phyloP scores from a whole-genome alignment of 2,329 filamentous ascomycete species.

The Aspergillus luchuensis region DNA sequence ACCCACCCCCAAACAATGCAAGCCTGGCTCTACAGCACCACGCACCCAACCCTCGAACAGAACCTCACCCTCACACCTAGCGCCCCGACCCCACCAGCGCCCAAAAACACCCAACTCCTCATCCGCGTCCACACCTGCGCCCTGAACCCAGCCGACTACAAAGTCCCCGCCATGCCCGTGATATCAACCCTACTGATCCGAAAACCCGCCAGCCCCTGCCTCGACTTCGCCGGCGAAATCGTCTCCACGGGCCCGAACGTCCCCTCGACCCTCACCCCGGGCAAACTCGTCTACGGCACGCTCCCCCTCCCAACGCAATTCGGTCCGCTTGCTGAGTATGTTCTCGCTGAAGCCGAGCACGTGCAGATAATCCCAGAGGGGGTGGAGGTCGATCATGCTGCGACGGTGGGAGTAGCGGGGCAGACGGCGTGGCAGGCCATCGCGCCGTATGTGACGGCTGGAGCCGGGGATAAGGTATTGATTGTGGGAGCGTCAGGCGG shows the following conservation, averaged over 20 bases:
- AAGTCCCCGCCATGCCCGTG: conserved; percentile 56
- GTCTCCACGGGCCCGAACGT: conserved; percentile 38
- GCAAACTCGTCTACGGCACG: conserved; percentile 52
- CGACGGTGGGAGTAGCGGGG: conserved; percentile 50
- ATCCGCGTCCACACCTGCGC: conserved; percentile 57
- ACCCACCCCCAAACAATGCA: conserved; percentile 49
- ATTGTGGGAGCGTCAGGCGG: conserved; percentile 68
- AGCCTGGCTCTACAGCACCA: conserved; percentile 59
- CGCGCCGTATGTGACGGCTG: conserved; percentile 46
- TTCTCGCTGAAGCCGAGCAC: conserved; percentile 35
- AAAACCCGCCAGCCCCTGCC: conserved; percentile 51
- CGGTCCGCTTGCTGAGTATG: conserved; percentile 51
- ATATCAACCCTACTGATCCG: conserved; percentile 44
- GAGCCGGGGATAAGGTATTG: conserved; percentile 59
- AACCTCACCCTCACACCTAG: conserved; percentile 52
- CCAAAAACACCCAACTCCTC: conserved; percentile 53
- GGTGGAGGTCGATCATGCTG: conserved; percentile 46
- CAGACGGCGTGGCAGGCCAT: conserved; percentile 54
- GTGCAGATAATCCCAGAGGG: conserved; percentile 48
- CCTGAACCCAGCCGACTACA: conserved; percentile 68
- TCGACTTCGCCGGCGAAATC: conserved; percentile 54
- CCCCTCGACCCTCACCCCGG: conserved; percentile 33
- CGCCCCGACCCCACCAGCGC: conserved; percentile 45
- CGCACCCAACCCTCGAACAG: conserved; percentile 54
- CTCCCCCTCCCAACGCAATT: conserved; percentile 32